Evolutionary conservation across 768 basidiomycete species (phyloP).

Genomic region (Tylopilus rubrobrunneus): DNA sequence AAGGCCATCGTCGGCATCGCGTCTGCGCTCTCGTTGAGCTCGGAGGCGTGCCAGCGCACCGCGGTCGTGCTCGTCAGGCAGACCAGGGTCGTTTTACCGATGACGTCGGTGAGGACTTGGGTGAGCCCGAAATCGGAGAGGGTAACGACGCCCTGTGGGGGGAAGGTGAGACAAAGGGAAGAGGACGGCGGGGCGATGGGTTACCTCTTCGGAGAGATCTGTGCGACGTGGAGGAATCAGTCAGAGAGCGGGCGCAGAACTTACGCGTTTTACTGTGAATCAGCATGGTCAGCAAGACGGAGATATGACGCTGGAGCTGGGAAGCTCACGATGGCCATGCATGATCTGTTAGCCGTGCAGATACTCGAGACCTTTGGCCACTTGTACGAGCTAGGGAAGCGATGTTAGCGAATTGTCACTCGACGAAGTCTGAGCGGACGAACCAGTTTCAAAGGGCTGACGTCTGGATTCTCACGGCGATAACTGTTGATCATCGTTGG

Average conservation of each 20-base stretch:
- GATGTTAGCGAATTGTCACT: background rate
- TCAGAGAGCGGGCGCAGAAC: constrained; percentile 18
- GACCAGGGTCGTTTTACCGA: constrained; percentile 43
- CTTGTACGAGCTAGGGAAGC: constrained; percentile 42
- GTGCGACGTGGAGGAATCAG: background rate
- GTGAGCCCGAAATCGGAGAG: constrained; percentile 67
- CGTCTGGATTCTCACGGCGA: constrained; percentile 32
- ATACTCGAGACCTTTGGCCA: constrained; percentile 54
- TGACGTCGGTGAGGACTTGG: constrained; percentile 55
- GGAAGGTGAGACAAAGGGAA: background rate
- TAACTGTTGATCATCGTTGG: constrained; percentile 33
- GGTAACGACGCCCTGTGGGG: constrained; percentile 45
- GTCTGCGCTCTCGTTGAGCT: constrained; percentile 46
- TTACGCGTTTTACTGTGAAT: constrained; percentile 54
- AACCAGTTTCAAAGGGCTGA: constrained; percentile 44
- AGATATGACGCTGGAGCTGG: background rate
- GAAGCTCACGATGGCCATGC: constrained; percentile 57
- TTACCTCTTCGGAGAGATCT: constrained; percentile 50
- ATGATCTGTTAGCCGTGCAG: constrained; percentile 49
- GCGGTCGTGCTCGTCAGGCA: constrained; percentile 44
- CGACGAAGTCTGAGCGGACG: background rate
- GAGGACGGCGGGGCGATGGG: background rate
- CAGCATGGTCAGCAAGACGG: constrained; percentile 1
- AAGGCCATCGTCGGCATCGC: constrained; percentile 41
- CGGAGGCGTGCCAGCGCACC: constrained; percentile 61